Evolutionary conservation across 2,329 filamentous ascomycete genomes (phyloP), one percentile per base, ranked within the genome.

Genomic region (Sporothrix euskadiensis): DNA sequence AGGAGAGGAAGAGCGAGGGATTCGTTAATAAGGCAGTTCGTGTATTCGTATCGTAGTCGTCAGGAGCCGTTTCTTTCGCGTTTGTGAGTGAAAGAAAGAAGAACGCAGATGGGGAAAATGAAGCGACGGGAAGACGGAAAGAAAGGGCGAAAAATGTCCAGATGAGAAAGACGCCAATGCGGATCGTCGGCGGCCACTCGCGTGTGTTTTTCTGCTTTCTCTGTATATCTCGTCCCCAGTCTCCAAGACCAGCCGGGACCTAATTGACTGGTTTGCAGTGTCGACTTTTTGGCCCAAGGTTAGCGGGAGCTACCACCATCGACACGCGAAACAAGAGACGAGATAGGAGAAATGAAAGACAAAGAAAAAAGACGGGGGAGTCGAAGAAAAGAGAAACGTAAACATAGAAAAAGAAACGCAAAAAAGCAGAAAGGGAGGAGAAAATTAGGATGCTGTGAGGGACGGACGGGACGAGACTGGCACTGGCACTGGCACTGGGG

Each of bases 231-330:
- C n/a, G 71, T 71, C 52, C 56, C 71, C 61, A 47, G 39, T 57
- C 47, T 72, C 71, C 71, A 72, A 72, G 71, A 52, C 61, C 71
- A 47, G 71, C 52, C 35, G 44, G 63, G 26, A 49, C 57, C 47
- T 26, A 22, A 26, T 26, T 26, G 26, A 26, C 47, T 56, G 19
- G 68, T 56, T 22, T 39, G 26, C 59, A 72, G 68, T 59, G 49
- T 65, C 57, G 41, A 54, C 35, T 63, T n/a, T 41, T 44, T 44
- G 14, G 44, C 44, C 44, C 16, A n/a, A 41, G 30, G 71, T 72
- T 68, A 72, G 71, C 59, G 61, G 61, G 61, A 57, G 71, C 71
- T 72, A 57, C 71, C 71, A 59, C 71, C 49, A 47, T 68, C 35
- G 59, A 68, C 39, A 71, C 59, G 47, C 47, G 44, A 32, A 69